Conservation (phyloP, 305 asterid genomes). For the Ilex paraguariensis region DNA sequence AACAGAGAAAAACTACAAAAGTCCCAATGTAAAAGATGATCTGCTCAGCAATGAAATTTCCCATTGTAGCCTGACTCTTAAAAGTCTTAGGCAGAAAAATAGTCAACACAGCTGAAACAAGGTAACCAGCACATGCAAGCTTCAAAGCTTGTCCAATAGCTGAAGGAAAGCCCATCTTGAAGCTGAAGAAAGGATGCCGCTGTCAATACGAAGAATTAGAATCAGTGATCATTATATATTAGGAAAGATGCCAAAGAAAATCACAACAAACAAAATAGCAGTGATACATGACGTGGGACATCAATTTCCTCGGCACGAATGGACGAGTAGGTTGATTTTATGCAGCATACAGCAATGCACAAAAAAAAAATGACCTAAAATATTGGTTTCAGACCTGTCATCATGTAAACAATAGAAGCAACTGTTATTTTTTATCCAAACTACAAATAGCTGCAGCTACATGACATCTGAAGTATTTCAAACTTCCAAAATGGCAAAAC, state of each 20-base stretch:
- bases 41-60: constrained; percentile 53
- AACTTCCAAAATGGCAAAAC: no score
- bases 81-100: constrained; percentile 45
- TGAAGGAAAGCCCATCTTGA: constrained; percentile 75
- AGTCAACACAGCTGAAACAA: constrained; percentile 40
- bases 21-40: constrained; percentile 53
- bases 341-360: no score
- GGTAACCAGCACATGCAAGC: constrained; percentile 58
- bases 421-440: no score
- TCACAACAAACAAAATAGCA: constrained; percentile 8
- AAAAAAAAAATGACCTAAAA: no score
- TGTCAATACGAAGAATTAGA: constrained; percentile 31
- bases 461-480: no score
- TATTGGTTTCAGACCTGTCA: no score
- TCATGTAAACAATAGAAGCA: no score
- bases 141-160: constrained; percentile 53
- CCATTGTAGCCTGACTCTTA: constrained; percentile 37
- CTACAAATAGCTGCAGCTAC: no score
- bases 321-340: no score
- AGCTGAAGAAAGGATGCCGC: constrained; percentile 92
- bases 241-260: background rate
- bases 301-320: no score
- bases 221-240: constrained; percentile 16
- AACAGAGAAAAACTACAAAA: constrained; percentile 63
- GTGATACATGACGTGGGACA: no score